These are phyloP conservation scores for Glutinoglossum americanum DNA, from an alignment of 495 filamentous ascomycete genomes.

Conservation along the genomic window DNA sequence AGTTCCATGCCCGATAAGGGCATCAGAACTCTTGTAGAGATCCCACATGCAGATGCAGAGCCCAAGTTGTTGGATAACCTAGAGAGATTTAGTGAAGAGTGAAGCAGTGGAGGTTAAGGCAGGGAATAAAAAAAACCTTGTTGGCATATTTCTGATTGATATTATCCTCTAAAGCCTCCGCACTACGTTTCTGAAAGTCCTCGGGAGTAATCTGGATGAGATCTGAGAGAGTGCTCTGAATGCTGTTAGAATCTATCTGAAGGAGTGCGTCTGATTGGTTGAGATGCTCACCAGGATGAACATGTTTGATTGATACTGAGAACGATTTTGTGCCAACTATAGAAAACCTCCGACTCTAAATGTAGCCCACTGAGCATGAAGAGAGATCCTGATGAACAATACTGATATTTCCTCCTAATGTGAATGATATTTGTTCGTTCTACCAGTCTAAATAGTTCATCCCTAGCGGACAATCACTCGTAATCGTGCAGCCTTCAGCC, in stretches of 20 bases:
- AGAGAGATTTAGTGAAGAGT: not conserved
- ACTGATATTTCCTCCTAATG: not conserved
- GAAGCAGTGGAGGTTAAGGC: constrained; percentile 3
- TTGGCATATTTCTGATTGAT: constrained; percentile 94
- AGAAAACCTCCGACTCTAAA: not conserved
- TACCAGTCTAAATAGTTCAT: not conserved
- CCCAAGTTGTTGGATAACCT: constrained; percentile 60
- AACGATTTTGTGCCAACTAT: not conserved
- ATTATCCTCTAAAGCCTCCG: constrained; percentile 68
- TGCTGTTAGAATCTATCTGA: constrained; percentile 1
- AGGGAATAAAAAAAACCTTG: constrained; percentile 36
- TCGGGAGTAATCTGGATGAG: constrained; percentile 75
- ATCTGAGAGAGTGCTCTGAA: constrained; percentile 55
- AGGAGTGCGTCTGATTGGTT: not conserved
- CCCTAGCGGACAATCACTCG: not conserved
- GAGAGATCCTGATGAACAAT: not conserved
- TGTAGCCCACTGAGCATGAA: not conserved
- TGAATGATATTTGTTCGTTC: not conserved
- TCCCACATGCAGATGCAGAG: constrained; percentile 86
- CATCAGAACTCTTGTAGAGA: constrained; percentile 67
- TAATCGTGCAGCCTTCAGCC: not conserved
- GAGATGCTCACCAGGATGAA: constrained; percentile 30
- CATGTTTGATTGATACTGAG: constrained; percentile 12
- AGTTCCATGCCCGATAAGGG: constrained; percentile 72
- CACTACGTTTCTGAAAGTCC: constrained; percentile 61